These are phyloP conservation scores for Ogataea paraovalis DNA, from an alignment of 805 yeast species.

Conservation along the genomic window DNA sequence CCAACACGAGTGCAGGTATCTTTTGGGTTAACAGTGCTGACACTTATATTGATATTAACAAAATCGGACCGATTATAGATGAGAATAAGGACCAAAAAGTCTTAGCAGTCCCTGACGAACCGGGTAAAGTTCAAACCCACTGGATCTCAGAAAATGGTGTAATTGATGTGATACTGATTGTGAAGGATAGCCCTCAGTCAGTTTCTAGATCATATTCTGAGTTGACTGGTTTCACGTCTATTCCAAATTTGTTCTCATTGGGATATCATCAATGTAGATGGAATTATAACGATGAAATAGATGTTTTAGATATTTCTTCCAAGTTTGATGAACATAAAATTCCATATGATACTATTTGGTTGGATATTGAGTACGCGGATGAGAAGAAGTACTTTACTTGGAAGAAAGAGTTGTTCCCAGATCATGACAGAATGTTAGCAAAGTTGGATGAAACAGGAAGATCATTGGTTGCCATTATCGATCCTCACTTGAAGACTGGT, in stretches of 20 bases:
- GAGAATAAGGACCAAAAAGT: slow-evolving; percentile 9
- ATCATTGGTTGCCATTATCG: slow-evolving; percentile 78
- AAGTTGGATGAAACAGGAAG: slow-evolving; percentile 70
- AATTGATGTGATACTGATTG: slow-evolving; percentile 71
- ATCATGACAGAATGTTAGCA: slow-evolving; percentile 64
- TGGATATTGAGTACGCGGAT: slow-evolving; percentile 90
- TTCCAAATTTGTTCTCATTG: slow-evolving; percentile 75
- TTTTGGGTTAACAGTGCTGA: slow-evolving; percentile 95
- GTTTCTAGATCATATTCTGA: slow-evolving; percentile 59
- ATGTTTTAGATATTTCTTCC: slow-evolving; percentile 67
- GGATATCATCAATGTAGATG: slow-evolving; percentile 97
- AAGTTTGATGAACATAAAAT: slow-evolving; percentile 69
- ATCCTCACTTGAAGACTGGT: slow-evolving; percentile 80
- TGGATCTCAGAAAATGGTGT: slow-evolving; percentile 94
- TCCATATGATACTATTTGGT: slow-evolving; percentile 92
- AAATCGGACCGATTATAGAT: slow-evolving; percentile 15
- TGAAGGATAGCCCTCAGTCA: slow-evolving; percentile 46
- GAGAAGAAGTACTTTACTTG: slow-evolving; percentile 88
- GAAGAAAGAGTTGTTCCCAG: slow-evolving; percentile 70
- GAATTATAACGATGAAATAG: slow-evolving; percentile 89
- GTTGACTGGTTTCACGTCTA: slow-evolving; percentile 65
- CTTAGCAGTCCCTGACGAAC: not conserved
- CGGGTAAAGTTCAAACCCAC: slow-evolving; percentile 46
- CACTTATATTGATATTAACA: slow-evolving; percentile 75
- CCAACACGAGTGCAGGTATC: slow-evolving; percentile 60